Evolutionary conservation across 2,329 filamentous ascomycete genomes (phyloP).

Genomic region (Penicillium nordicum): DNA sequence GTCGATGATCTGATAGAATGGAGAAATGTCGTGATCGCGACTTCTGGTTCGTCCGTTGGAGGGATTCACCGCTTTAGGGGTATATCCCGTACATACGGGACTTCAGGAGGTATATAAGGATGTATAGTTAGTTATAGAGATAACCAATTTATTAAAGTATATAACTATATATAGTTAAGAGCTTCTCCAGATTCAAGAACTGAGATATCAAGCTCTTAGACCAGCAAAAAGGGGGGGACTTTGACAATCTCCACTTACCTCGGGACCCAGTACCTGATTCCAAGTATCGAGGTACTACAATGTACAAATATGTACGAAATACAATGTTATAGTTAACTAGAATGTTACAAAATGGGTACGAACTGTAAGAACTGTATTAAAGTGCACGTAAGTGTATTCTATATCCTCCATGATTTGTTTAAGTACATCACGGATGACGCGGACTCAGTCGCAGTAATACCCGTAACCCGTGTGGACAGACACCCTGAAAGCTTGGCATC

Average conservation of each 20-base stretch:
- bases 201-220: neutral
- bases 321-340: neutral
- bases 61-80: slow-evolving; percentile 21
- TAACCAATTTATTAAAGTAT: neutral
- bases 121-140: no score
- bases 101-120: no score
- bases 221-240: neutral
- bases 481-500: slow-evolving; percentile 11
- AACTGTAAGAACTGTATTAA: neutral
- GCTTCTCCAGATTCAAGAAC: neutral
- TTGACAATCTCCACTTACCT: neutral
- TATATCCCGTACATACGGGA: no score
- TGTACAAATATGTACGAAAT: neutral
- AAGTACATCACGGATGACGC: slow-evolving; percentile 10
- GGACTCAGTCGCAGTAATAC: neutral
- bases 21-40: slow-evolving; percentile 44
- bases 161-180: neutral
- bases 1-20: slow-evolving; percentile 43
- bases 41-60: slow-evolving; percentile 28
- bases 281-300: neutral
- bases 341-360: neutral
- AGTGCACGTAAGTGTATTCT: neutral
- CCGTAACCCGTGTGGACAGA: no score
- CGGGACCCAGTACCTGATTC: neutral
- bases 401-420: neutral